Conservation (phyloP, 768 basidiomycete genomes). For the Serendipita vermifera region DNA sequence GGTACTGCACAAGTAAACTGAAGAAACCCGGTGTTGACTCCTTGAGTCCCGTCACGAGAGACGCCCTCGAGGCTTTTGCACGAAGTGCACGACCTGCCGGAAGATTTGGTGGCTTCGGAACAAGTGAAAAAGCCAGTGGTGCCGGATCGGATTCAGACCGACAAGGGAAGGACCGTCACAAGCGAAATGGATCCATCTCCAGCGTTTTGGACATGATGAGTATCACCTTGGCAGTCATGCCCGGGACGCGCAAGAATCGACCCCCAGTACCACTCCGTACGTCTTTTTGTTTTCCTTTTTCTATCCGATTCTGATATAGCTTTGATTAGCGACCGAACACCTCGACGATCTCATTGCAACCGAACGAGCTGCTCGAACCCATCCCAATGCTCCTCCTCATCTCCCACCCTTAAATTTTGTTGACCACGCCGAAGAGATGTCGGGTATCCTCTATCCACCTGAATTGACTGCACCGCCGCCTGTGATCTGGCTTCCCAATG, state of each 20-base stretch:
- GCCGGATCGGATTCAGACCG: slow-evolving; percentile 28
- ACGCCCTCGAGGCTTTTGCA: slow-evolving; percentile 45
- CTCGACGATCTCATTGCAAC: slow-evolving; percentile 73
- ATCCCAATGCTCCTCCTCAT: slow-evolving; percentile 63
- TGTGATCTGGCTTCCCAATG: slow-evolving; percentile 77
- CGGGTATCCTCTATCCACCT: slow-evolving; percentile 66
- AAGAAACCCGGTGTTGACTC: slow-evolving; percentile 35
- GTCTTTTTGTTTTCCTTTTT: slow-evolving; percentile 21
- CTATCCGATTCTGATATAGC: slow-evolving; percentile 13
- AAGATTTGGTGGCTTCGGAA: slow-evolving; percentile 17
- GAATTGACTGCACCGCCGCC: slow-evolving; percentile 67
- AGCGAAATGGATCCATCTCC: slow-evolving; percentile 47
- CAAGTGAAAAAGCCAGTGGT: slow-evolving; percentile 41
- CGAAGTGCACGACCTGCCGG: slow-evolving; percentile 29
- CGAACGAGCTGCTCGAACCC: slow-evolving; percentile 61
- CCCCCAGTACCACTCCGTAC: slow-evolving; percentile 57
- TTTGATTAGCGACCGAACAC: slow-evolving; percentile 49
- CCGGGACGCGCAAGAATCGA: slow-evolving; percentile 33
- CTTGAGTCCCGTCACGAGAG: slow-evolving; percentile 42
- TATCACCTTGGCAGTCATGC: slow-evolving; percentile 59
- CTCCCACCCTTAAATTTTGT: slow-evolving; percentile 55
- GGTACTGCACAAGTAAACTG: slow-evolving; percentile 39
- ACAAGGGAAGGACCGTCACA: slow-evolving; percentile 33
- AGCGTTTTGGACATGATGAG: slow-evolving; percentile 81
- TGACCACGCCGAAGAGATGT: slow-evolving; percentile 67